phyloP scores from a whole-genome alignment of 805 yeast species.

The Candida taoyuanica region DNA sequence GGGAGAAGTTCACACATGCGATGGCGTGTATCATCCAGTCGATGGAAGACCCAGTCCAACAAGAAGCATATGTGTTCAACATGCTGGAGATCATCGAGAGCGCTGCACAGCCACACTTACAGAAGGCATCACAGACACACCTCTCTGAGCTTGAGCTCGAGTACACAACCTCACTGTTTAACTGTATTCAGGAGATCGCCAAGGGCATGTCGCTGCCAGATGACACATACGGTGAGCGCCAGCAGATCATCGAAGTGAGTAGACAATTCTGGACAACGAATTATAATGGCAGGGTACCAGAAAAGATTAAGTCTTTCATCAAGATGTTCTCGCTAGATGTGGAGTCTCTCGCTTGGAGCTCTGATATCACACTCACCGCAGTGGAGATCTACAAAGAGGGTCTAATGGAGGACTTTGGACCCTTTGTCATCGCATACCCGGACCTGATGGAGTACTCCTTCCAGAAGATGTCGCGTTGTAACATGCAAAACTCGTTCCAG shows the following conservation, averaged over 20 bases:
- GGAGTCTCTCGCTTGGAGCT: constrained; percentile 35
- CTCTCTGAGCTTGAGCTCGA: constrained; percentile 31
- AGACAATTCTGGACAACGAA: constrained; percentile 24
- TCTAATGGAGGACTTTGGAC: constrained; percentile 60
- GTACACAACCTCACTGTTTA: constrained; percentile 51
- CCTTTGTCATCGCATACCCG: constrained; percentile 50
- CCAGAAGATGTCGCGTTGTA: constrained; percentile 7
- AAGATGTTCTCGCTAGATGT: constrained; percentile 38
- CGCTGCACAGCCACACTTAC: constrained; percentile 15
- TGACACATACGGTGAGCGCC: constrained; percentile 37
- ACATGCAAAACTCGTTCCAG: constrained; percentile 24
- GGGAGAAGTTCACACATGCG: constrained; percentile 59
- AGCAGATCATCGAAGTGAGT: constrained; percentile 17
- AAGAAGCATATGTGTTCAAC: constrained; percentile 34
- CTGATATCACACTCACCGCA: constrained; percentile 56
- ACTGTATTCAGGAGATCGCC: constrained; percentile 66
- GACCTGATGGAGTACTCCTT: constrained; percentile 38
- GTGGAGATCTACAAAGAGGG: constrained; percentile 62
- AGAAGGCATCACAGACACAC: constrained; percentile 9
- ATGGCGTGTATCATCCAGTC: constrained; percentile 60
- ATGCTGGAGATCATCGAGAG: constrained; percentile 30
- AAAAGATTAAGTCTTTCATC: constrained; percentile 26
- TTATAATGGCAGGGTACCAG: constrained; percentile 9
- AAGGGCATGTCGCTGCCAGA: constrained; percentile 61
- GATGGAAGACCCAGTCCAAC: constrained; percentile 41